Evolutionary conservation across 2,329 filamentous ascomycete species (phyloP).

Genomic region (Aureobasidium vineae): DNA sequence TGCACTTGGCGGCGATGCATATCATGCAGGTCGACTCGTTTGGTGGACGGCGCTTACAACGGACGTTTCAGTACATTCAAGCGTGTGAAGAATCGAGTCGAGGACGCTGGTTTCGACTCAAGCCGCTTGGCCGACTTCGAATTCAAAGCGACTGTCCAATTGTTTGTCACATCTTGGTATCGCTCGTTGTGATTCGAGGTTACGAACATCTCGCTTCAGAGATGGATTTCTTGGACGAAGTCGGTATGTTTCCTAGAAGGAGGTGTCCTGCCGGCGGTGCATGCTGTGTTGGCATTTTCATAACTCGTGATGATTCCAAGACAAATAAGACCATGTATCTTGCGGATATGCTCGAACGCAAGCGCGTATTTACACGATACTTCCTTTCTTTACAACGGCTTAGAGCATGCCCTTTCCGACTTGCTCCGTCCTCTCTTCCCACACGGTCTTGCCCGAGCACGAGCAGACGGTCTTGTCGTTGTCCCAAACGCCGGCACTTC

Average conservation of each 20-base stretch:
- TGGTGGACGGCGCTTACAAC: constrained; percentile 21
- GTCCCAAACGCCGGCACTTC: constrained; percentile 97
- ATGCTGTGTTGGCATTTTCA: constrained; percentile 14
- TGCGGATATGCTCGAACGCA: background rate
- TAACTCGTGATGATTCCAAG: constrained; percentile 17
- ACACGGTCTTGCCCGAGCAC: constrained; percentile 95
- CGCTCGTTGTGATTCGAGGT: background rate
- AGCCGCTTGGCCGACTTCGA: constrained; percentile 11
- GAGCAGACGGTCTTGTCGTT: constrained; percentile 98
- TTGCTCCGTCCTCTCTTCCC: constrained; percentile 94
- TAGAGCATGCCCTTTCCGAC: constrained; percentile 86
- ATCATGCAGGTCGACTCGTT: constrained; percentile 18
- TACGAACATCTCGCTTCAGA: background rate
- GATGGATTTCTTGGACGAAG: background rate
- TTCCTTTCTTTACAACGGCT: constrained; percentile 33
- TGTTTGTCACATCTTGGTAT: background rate
- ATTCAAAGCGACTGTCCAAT: background rate
- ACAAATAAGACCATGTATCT: background rate
- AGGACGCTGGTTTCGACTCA: background rate
- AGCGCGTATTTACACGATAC: background rate
- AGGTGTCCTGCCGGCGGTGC: background rate
- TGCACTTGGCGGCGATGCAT: constrained; percentile 8
- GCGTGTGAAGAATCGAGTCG: background rate
- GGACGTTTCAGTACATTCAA: background rate
- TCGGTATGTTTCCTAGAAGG: background rate